These are phyloP conservation scores for Acer saccharum DNA, from an alignment of 345 rosid genomes.

Conservation along the genomic window DNA sequence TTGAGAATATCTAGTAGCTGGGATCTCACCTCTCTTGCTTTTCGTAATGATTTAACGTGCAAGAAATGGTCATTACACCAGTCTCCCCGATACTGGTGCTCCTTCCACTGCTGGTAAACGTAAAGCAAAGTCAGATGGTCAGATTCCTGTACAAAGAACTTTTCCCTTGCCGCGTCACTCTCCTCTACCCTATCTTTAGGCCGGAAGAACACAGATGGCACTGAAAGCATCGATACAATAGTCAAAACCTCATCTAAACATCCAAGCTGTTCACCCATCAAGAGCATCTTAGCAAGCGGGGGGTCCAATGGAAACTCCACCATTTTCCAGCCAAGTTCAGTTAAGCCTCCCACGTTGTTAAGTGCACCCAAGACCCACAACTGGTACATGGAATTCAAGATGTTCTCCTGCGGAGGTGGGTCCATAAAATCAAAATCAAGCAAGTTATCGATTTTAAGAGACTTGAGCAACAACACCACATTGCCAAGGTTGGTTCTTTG, in stretches of 20 bases:
- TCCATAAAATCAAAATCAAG: constrained; percentile 99
- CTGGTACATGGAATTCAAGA: constrained; percentile 98
- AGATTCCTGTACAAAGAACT: constrained; percentile 91
- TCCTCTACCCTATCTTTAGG: constrained; percentile 97
- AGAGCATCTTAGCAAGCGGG: constrained; percentile 97
- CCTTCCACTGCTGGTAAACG: constrained; percentile 95
- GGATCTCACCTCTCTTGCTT: constrained; percentile 95
- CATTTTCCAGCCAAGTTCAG: constrained; percentile 98
- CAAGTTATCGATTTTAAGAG: constrained; percentile 85
- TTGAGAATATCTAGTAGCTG: constrained; percentile 96
- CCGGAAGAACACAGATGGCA: constrained; percentile 95
- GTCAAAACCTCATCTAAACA: constrained; percentile 94
- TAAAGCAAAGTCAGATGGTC: constrained; percentile 87
- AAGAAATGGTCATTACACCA: constrained; percentile 91
- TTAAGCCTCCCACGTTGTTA: constrained; percentile 82
- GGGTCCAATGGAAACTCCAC: constrained; percentile 98
- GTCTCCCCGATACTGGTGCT: constrained; percentile 89
- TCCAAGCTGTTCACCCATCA: constrained; percentile 81
- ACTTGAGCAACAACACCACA: constrained; percentile 90
- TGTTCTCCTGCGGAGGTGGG: constrained; percentile 98
- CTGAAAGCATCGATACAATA: constrained; percentile 98
- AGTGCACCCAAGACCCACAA: constrained; percentile 97
- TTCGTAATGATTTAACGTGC: constrained; percentile 81
- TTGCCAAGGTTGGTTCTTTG: constrained; percentile 98
- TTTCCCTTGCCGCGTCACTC: constrained; percentile 92